Conservation (phyloP, 164 flowering plant genomes). For the Liriodendron chinense region DNA sequence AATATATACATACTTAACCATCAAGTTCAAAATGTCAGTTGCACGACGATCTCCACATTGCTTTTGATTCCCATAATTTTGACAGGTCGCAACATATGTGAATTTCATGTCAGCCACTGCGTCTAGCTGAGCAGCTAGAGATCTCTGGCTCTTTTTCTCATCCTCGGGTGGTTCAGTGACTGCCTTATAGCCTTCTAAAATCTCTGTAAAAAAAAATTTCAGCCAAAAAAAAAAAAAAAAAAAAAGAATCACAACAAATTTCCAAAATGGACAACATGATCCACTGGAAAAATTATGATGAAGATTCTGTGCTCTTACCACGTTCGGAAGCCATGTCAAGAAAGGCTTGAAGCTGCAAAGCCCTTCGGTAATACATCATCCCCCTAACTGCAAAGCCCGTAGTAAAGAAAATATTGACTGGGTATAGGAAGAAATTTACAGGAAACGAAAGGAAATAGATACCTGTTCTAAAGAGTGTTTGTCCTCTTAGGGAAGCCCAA, state of each 20-base stretch:
- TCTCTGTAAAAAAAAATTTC: conserved; percentile 54
- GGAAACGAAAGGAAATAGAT: conserved; percentile 8
- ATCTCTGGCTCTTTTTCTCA: conserved; percentile 84
- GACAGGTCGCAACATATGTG: conserved; percentile 95
- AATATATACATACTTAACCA: conserved; percentile 82
- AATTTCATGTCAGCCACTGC: conserved; percentile 98
- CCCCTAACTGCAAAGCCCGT: conserved; percentile 74
- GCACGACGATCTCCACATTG: conserved; percentile 93
- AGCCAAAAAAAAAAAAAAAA: conserved; percentile 1
- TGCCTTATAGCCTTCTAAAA: conserved; percentile 87
- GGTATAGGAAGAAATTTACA: background rate
- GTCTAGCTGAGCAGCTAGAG: conserved; percentile 72
- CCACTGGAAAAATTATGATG: background rate
- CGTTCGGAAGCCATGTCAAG: conserved; percentile 89
- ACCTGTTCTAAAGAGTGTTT: conserved; percentile 85
- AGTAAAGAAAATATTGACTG: background rate
- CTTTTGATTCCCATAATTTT: conserved; percentile 94
- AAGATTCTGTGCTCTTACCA: conserved; percentile 36
- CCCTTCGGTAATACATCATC: conserved; percentile 97
- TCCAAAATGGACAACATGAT: background rate
- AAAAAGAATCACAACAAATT: background rate
- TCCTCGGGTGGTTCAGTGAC: conserved; percentile 61
- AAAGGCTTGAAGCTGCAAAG: conserved; percentile 92
- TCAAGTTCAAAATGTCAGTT: conserved; percentile 87
- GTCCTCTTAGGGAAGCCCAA: conserved; percentile 64